Percentiles rank a stretch among this genome's conserved stretches.
Conservation (phyloP, 2,329 filamentous ascomycete genomes). For the Alternaria solani region DNA sequence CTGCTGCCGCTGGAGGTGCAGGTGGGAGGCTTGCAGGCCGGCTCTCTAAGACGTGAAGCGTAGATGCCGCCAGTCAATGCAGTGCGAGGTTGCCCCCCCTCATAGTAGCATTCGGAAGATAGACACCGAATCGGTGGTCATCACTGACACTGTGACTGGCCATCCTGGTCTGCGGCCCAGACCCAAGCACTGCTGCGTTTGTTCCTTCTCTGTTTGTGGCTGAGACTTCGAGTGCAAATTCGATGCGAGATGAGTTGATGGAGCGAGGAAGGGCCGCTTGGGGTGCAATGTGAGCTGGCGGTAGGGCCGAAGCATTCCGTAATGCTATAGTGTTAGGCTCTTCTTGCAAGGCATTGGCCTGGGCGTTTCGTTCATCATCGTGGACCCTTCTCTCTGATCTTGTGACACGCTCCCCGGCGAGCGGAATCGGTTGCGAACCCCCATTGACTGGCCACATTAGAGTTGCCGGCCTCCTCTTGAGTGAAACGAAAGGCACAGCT, state of each 20-base stretch:
- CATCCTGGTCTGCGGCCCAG: not conserved
- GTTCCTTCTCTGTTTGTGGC: not conserved
- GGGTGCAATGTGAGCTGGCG: not conserved
- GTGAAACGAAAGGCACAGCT: not conserved
- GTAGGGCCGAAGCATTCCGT: not conserved
- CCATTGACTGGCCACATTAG: not conserved
- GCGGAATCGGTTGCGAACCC: not conserved
- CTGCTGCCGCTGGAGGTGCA: not conserved
- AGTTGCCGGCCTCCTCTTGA: not conserved
- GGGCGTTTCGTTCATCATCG: not conserved
- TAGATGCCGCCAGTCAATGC: not conserved
- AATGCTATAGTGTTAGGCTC: not conserved
- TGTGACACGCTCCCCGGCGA: not conserved
- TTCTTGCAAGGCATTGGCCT: not conserved
- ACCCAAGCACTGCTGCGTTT: not conserved
- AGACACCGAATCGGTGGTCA: constrained; percentile 1
- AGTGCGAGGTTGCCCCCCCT: not conserved
- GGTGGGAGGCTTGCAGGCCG: not conserved
- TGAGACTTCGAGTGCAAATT: not conserved
- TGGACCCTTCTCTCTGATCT: not conserved
- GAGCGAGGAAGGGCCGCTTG: not conserved
- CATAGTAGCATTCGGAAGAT: not conserved
- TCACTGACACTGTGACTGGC: not conserved
- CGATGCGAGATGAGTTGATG: not conserved
- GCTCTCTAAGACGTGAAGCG: not conserved